A percentile compares a stretch with the other conserved stretches of the same genome.
phyloP scores from a whole-genome alignment of 2,329 filamentous ascomycete genomes.

The Talaromyces atroroseus region DNA sequence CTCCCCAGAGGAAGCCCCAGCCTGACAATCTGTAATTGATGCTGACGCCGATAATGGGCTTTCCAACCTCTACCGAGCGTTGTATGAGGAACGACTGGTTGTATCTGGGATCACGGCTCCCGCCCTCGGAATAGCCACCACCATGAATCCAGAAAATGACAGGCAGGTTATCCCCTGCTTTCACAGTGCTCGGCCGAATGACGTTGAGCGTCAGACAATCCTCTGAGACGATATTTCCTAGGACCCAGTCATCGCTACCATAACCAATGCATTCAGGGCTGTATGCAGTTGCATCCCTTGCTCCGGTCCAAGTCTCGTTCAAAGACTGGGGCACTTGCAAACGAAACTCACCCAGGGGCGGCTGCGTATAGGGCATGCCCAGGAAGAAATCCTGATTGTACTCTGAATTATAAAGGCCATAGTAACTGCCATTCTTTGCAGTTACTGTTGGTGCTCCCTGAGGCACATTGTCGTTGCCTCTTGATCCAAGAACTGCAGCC shows the following conservation, averaged over 20 bases:
- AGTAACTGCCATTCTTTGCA: constrained; percentile 9
- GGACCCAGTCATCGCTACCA: constrained; percentile 36
- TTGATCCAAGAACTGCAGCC: background rate
- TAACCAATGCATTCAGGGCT: constrained; percentile 67
- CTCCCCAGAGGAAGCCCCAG: constrained; percentile 30
- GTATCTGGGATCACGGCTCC: constrained; percentile 26
- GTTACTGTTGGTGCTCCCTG: background rate
- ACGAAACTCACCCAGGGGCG: constrained; percentile 61
- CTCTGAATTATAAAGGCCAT: background rate
- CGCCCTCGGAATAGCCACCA: constrained; percentile 39
- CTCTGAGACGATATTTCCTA: constrained; percentile 49
- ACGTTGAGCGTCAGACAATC: constrained; percentile 62
- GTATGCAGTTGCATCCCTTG: constrained; percentile 53
- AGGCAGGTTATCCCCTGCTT: constrained; percentile 33
- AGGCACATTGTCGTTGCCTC: constrained; percentile 1
- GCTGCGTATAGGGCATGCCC: constrained; percentile 69
- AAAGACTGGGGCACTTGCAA: constrained; percentile 63
- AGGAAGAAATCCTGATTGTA: constrained; percentile 57
- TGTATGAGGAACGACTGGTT: constrained; percentile 37
- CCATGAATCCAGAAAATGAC: constrained; percentile 44
- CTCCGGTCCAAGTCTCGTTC: constrained; percentile 50
- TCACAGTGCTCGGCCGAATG: constrained; percentile 52
- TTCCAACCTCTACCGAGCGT: constrained; percentile 31
- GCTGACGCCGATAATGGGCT: constrained; percentile 44
- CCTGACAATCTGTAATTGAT: constrained; percentile 43